Evolutionary conservation across 2,329 filamentous ascomycete genomes (phyloP).

Genomic region (Penicillium sp.): DNA sequence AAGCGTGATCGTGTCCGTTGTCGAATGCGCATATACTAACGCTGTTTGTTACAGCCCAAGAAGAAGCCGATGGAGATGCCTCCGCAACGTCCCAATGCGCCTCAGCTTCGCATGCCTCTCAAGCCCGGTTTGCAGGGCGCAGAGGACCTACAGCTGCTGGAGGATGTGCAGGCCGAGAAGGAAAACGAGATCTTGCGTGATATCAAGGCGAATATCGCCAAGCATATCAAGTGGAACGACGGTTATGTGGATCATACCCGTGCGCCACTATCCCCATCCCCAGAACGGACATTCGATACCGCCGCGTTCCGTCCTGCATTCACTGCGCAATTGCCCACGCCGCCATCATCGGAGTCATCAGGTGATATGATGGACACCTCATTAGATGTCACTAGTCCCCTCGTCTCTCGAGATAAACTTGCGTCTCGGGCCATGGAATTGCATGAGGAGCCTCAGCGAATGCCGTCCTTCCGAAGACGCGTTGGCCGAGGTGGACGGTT

Average conservation of each 20-base stretch:
- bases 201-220: conserved; percentile 80
- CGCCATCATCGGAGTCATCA: conserved; percentile 49
- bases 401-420: conserved; percentile 39
- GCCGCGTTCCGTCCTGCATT: conserved; percentile 63
- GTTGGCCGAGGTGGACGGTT: conserved; percentile 79
- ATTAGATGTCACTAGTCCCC: conserved; percentile 34
- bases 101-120: conserved; percentile 66
- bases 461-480: conserved; percentile 74
- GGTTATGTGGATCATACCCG: conserved; percentile 85
- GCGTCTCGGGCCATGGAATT: conserved; percentile 43
- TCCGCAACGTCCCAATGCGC: conserved; percentile 59
- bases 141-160: conserved; percentile 71
- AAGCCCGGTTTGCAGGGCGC: conserved; percentile 72
- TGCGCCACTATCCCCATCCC: conserved; percentile 75
- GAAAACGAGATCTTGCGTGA: conserved; percentile 76
- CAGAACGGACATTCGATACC: conserved; percentile 59
- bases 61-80: conserved; percentile 63
- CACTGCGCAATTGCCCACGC: conserved; percentile 63
- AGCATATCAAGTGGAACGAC: conserved; percentile 88
- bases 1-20: conserved; percentile 34
- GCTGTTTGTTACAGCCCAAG: conserved; percentile 61
- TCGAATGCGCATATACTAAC: conserved; percentile 37
- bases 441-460: conserved; percentile 44
- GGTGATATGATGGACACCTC: conserved; percentile 42
- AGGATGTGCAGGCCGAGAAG: conserved; percentile 75